Conservation (phyloP, 2,329 filamentous ascomycete species). For the Cucurbitaria berberidis region DNA sequence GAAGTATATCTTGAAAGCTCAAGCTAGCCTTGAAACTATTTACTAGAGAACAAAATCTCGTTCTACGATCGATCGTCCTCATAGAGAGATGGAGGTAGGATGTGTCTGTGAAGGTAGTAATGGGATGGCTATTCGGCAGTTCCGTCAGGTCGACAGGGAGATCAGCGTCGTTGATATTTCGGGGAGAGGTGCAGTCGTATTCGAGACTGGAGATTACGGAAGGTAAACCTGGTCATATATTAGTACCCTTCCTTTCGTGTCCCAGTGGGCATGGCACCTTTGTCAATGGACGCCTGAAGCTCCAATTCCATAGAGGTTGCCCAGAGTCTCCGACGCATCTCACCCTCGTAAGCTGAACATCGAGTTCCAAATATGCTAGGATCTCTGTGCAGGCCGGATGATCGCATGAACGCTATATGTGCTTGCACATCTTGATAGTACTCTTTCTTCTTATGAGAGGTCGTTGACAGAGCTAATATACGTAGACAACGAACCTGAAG, state of each 20-base stretch:
- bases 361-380: conserved; percentile 43
- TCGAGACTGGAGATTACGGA: conserved; percentile 46
- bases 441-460: conserved; percentile 51
- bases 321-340: conserved; percentile 62
- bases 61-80: conserved; percentile 14
- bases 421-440: conserved; percentile 27
- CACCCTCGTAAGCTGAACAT: conserved; percentile 50
- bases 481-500: conserved; percentile 58
- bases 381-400: conserved; percentile 59
- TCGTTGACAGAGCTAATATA: conserved; percentile 55
- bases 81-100: conserved; percentile 22
- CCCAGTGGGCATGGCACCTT: conserved; percentile 23
- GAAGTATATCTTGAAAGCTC: conserved; percentile 17
- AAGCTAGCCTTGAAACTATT: conserved; percentile 15
- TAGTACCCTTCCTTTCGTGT: not conserved
- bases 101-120: conserved; percentile 23
- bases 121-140: conserved; percentile 18
- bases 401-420: conserved; percentile 55
- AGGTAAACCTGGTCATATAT: conserved; percentile 53
- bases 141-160: conserved; percentile 30
- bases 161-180: conserved; percentile 58
- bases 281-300: conserved; percentile 60
- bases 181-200: conserved; percentile 55
- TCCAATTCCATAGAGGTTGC: conserved; percentile 62
- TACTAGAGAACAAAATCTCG: conserved; percentile 10